These are phyloP conservation scores for Fusarium graminum DNA, from an alignment of 2,329 filamentous ascomycete species.

Conservation along the genomic window DNA sequence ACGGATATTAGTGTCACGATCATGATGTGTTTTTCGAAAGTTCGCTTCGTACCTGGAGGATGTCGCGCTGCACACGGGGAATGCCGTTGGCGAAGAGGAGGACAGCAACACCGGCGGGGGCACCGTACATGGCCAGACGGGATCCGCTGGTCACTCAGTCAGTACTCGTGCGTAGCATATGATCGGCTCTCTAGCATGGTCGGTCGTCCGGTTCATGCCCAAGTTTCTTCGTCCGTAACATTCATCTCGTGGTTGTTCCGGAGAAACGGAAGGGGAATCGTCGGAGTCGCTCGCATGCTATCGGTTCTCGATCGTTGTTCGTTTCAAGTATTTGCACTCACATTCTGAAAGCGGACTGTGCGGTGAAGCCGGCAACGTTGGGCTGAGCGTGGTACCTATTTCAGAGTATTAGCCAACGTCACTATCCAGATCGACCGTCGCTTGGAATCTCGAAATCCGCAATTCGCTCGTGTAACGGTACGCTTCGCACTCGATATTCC, in stretches of 20 bases:
- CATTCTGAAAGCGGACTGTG: slow-evolving; percentile 62
- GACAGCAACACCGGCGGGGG: slow-evolving; percentile 68
- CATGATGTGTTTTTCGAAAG: fast-evolving
- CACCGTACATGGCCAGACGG: slow-evolving; percentile 68
- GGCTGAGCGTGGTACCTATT: slow-evolving; percentile 71
- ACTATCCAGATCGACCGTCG: background rate
- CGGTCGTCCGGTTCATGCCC: background rate
- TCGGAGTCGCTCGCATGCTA: slow-evolving; percentile 24
- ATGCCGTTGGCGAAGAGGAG: slow-evolving; percentile 73
- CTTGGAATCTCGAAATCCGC: background rate
- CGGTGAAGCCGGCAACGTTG: slow-evolving; percentile 66
- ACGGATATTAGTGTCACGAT: slow-evolving; percentile 42
- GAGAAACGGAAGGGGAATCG: slow-evolving; percentile 42
- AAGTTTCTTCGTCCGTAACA: background rate
- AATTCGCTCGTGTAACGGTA: slow-evolving; percentile 6
- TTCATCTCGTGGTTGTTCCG: slow-evolving; percentile 20
- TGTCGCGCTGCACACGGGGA: slow-evolving; percentile 69
- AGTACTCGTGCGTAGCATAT: slow-evolving; percentile 17
- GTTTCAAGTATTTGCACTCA: slow-evolving; percentile 57
- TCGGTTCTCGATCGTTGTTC: slow-evolving; percentile 3
- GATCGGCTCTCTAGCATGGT: background rate
- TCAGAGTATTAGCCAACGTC: slow-evolving; percentile 48
- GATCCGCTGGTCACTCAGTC: slow-evolving; percentile 58
- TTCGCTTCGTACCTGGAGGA: slow-evolving; percentile 65
- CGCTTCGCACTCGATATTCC: slow-evolving; percentile 13